Base-by-base conservation (phyloP, 495 filamentous ascomycete genomes). In the Ramalina peruviana region DNA sequence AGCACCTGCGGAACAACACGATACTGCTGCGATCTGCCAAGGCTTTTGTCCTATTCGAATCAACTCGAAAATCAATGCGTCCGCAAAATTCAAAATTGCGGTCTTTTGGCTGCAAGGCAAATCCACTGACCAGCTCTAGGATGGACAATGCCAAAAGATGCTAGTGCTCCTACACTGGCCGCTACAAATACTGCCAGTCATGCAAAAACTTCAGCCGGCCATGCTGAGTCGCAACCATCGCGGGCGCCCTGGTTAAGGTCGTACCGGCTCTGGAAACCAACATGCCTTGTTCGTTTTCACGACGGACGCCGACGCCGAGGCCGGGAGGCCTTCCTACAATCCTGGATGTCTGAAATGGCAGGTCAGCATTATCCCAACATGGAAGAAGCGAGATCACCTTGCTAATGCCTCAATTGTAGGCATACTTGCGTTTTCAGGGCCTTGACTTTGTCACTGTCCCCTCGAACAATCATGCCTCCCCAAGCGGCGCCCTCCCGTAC, bases 301-400 rank as follows among this genome's bases (percentile, higher is more conserved):
- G 44, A 78, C 78, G 12, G 73, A 79, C 1, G 65, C 71, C 23
- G 83, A 81, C 52, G 87, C 82, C 19, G 60, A 63, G 23, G 56
- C 59, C 30, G 83, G 81, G 12, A 63, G 70, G 21, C 86, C 88
- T 19, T 90, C 85, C 44, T 95, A 85, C 69, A 96, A 97, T 66
- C 92, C 92, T 3, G 78, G 77, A 56, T 98, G 92, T 72, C 72
- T 98, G 54, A 95, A 90, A 67, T 96, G 88, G 88, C 92, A 96
- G 83, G 90, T 88, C 59, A 39, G 50, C 11, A 13, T n/a, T 21
- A 27, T 43, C 25, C 23, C 23, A 25, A 25, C 23, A 25, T 11
- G 17, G 19, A 33, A 46, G 15, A 41, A 16, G 49, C 52, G 40
- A 54, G 50, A 45, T 25, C 11, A 33, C 12, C 25, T 38, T 39